A percentile compares a stretch with the other conserved stretches of the same genome.
Evolutionary conservation across 176 grass and related monocot genomes (phyloP).

Genomic region (Phoenix roebelenii): DNA sequence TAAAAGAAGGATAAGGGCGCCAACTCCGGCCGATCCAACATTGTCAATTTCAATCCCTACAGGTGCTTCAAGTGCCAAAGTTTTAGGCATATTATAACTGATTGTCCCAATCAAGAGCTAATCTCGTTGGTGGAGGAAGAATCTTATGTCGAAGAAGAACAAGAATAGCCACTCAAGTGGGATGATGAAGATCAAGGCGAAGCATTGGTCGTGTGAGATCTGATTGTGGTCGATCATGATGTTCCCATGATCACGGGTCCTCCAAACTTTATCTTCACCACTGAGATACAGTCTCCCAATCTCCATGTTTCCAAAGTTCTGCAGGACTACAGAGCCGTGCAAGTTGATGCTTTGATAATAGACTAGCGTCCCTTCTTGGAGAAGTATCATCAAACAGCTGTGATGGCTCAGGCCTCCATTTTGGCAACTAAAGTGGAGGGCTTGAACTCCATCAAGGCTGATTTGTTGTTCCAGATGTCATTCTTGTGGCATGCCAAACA

Average conservation of each 20-base stretch:
- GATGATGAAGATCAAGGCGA: too few relatives aligned
- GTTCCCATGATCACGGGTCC: constrained; percentile 79
- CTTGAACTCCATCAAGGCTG: constrained; percentile 77
- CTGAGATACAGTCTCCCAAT: constrained; percentile 54
- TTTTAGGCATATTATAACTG: too few relatives aligned
- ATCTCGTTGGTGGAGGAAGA: too few relatives aligned
- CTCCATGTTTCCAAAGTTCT: constrained; percentile 85
- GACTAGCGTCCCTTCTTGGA: constrained; percentile 81
- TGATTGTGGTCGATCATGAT: constrained; percentile 70
- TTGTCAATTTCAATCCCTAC: too few relatives aligned
- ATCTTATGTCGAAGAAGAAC: too few relatives aligned
- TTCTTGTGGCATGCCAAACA: constrained; percentile 72
- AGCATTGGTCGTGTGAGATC: constrained; percentile 62
- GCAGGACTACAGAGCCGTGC: constrained; percentile 89
- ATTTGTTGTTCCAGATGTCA: constrained; percentile 93
- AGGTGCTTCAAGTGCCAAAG: too few relatives aligned
- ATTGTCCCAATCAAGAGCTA: too few relatives aligned
- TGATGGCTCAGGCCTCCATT: constrained; percentile 70
- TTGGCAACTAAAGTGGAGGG: constrained; percentile 82
- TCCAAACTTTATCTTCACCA: constrained; percentile 92
- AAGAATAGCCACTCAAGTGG: too few relatives aligned
- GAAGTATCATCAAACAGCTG: constrained; percentile 91
- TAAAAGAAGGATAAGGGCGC: too few relatives aligned
- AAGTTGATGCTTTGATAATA: constrained; percentile 93
- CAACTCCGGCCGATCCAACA: too few relatives aligned